A percentile compares a stretch with the other conserved stretches of the same genome.
phyloP scores from a whole-genome alignment of 2,329 filamentous ascomycete species.

The Sclerotiophoma versabilis region DNA sequence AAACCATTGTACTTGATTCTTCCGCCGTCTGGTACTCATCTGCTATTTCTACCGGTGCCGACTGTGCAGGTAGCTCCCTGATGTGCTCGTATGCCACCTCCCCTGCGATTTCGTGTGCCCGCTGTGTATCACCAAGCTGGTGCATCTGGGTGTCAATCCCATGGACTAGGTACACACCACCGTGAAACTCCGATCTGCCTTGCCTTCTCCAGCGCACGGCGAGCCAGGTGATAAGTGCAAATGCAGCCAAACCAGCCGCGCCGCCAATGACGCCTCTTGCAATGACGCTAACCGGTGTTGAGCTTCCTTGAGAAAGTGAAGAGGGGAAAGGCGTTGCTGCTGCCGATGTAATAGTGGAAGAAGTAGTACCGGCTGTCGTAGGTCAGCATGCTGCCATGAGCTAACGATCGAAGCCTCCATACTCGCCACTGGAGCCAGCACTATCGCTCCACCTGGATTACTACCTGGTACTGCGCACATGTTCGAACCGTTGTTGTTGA shows the following conservation, averaged over 20 bases:
- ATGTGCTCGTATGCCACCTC: background rate
- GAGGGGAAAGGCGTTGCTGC: background rate
- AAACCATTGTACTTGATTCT: no score
- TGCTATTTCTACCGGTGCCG: background rate
- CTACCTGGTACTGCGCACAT: slow-evolving; percentile 4
- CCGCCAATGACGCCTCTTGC: slow-evolving; percentile 12
- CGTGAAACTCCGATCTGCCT: background rate
- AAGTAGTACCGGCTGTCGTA: background rate
- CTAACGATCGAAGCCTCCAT: background rate
- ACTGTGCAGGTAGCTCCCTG: background rate
- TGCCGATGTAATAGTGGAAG: background rate
- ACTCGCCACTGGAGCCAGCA: background rate
- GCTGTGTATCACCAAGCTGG: background rate
- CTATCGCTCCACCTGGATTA: background rate
- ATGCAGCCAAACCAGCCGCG: background rate
- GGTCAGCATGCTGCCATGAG: background rate
- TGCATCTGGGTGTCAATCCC: background rate
- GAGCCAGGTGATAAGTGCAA: background rate
- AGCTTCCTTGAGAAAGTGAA: background rate
- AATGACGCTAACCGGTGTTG: slow-evolving; percentile 9
- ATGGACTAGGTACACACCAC: background rate
- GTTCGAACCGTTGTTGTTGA: background rate
- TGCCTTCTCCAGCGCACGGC: background rate
- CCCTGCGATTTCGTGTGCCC: background rate
- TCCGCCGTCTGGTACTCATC: background rate